Evolutionary conservation across 805 yeast genomes (phyloP), one percentile per base, ranked within the genome.

Genomic region (Saccharomyces mikatae): DNA sequence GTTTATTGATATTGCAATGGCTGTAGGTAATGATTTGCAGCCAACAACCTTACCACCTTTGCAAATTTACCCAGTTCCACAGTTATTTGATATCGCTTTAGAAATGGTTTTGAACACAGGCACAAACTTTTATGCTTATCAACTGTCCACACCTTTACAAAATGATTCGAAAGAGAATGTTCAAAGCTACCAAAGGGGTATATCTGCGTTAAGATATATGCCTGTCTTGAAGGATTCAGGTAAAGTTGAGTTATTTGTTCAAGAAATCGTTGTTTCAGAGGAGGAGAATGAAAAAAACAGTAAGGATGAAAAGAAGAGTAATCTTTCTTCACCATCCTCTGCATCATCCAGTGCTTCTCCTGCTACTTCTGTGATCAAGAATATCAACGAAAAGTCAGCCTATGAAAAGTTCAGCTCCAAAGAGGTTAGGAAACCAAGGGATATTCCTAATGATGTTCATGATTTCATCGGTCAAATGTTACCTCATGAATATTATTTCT

Each of bases 401-500:
- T 26, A 24, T 11, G 48, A 24, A 26, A 46, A 24, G 14, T 57
- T 14, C 27, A 8, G 27, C 27, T 6, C 53, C 53, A 28, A 50
- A 56, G 22, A 24, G 55, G 47, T 48, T 46, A 22, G 60, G 61
- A 21, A 51, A 24, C 36, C 49, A 55, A 41, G 26, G 6, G 41
- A 51, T 6, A 57, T 86, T 49, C 97, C 98, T 3, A 80, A 81
- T 57, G 96, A 90, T 68, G 74, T 88, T 11, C 94, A 88, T 66
- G 90, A 84, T 48, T 80, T 90, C 49, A 77, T 94, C 50, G 89
- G 95, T 9, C 89, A 87, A 68, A 80, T 91, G 65, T 74, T 94
- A 51, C 95, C 97, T 1, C 87, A 89, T 52, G 98, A 91, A 70
- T 76, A 86, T 46, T 85, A 81, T 63, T 90, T 85, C 66, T 94